A percentile compares a stretch with the other conserved stretches of the same genome.
Conservation (phyloP, 139 green algal genomes). For the Asterochloris erici region DNA sequence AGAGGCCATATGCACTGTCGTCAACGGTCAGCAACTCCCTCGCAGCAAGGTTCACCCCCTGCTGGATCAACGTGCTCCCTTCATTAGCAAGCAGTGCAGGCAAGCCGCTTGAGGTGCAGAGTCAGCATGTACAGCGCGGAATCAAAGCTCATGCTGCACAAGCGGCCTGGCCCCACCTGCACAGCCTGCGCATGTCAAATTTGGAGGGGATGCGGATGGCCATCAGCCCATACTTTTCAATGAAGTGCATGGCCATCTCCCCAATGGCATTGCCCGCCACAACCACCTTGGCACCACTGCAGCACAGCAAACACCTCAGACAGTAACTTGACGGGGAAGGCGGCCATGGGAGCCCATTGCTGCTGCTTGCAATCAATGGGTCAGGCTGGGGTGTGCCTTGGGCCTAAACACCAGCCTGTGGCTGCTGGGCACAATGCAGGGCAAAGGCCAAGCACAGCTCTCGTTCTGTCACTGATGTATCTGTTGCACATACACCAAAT, state of each 20-base stretch:
- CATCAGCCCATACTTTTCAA: slow-evolving; percentile 90
- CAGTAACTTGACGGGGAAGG: background rate
- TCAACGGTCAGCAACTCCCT: background rate
- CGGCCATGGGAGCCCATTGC: background rate
- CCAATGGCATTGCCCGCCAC: slow-evolving; percentile 79
- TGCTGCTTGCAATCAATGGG: background rate
- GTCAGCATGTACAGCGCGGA: too few relatives aligned
- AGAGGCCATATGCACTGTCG: slow-evolving; percentile 20
- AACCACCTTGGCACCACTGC: slow-evolving; percentile 61
- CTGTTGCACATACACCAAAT: too few relatives aligned
- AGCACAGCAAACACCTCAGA: background rate
- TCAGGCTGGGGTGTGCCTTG: background rate
- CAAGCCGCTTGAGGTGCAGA: too few relatives aligned
- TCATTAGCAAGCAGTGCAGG: too few relatives aligned
- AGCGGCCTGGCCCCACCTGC: slow-evolving; percentile 15
- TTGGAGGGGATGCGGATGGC: slow-evolving; percentile 87
- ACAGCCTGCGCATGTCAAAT: slow-evolving; percentile 95
- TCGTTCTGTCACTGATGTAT: too few relatives aligned
- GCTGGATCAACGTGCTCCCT: background rate
- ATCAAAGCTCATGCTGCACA: too few relatives aligned
- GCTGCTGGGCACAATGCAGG: background rate
- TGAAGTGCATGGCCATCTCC: slow-evolving; percentile 98
- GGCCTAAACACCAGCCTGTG: background rate
- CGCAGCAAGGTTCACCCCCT: background rate
- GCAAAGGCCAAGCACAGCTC: too few relatives aligned